Conservation (phyloP, 1,284 basidiomycete genomes). For the Hemileia vastatrix region DNA sequence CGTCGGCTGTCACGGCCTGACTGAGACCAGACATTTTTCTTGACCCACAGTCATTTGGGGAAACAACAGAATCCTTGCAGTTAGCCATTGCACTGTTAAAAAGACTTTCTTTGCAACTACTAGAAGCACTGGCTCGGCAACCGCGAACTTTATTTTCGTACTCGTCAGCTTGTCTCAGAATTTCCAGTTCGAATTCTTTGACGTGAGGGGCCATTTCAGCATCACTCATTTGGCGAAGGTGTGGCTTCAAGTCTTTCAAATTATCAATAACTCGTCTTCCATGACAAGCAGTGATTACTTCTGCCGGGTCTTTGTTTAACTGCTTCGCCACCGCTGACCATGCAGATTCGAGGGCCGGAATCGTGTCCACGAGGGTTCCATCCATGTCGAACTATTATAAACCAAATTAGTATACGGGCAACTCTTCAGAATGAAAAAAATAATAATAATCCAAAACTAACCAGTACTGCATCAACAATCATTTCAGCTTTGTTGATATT, state of each 20-base stretch:
- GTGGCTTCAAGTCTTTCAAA: constrained; percentile 54
- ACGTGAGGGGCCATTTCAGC: constrained; percentile 63
- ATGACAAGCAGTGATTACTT: constrained; percentile 59
- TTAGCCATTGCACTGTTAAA: constrained; percentile 19
- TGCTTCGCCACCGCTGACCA: constrained; percentile 65
- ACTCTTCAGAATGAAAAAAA: neutral
- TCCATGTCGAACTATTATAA: constrained; percentile 31
- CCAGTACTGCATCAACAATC: constrained; percentile 35
- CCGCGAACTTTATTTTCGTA: constrained; percentile 45
- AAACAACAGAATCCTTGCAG: too few relatives aligned
- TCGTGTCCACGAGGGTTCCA: constrained; percentile 60
- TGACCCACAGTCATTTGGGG: too few relatives aligned
- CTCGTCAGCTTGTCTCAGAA: constrained; percentile 64
- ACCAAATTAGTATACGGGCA: neutral
- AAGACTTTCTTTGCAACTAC: too few relatives aligned
- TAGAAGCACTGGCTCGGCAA: constrained; percentile 25
- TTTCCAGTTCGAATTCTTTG: constrained; percentile 57
- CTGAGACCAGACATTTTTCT: too few relatives aligned
- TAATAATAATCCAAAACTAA: neutral
- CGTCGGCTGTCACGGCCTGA: constrained; percentile 25
- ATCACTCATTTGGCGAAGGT: constrained; percentile 47
- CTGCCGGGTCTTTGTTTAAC: constrained; percentile 56
- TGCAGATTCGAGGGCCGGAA: constrained; percentile 65
- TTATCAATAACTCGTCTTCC: constrained; percentile 64
- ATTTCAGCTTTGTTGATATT: constrained; percentile 34